phyloP scores from a whole-genome alignment of 1,284 basidiomycete species.

The Fistulina hepatica region DNA sequence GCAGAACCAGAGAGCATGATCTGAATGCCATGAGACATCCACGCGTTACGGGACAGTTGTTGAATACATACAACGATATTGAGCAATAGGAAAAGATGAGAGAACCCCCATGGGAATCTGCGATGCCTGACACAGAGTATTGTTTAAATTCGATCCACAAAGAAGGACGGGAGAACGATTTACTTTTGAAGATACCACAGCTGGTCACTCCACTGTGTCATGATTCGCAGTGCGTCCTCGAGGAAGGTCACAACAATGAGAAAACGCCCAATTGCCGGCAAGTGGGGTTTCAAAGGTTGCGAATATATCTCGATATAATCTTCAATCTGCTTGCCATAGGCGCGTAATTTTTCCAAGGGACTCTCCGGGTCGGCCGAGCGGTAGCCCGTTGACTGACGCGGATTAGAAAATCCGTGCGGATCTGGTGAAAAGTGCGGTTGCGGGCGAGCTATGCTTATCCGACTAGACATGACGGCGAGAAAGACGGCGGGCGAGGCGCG shows the following conservation, averaged over 20 bases:
- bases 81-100: slow-evolving; percentile 83
- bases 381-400: slow-evolving; percentile 56
- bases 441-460: slow-evolving; percentile 74
- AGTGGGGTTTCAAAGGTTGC: slow-evolving; percentile 88
- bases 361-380: slow-evolving; percentile 71
- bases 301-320: slow-evolving; percentile 89
- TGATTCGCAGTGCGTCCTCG: slow-evolving; percentile 91
- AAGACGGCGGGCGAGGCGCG: slow-evolving; percentile 21
- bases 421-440: slow-evolving; percentile 49
- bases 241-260: slow-evolving; percentile 97
- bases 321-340: slow-evolving; percentile 73
- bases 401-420: slow-evolving; percentile 65
- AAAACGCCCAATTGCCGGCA: slow-evolving; percentile 93
- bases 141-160: slow-evolving; percentile 9
- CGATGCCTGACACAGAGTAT: slow-evolving; percentile 59
- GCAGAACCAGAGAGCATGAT: slow-evolving; percentile 86
- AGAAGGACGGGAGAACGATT: slow-evolving; percentile 22
- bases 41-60: background rate
- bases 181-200: slow-evolving; percentile 93
- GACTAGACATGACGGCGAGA: slow-evolving; percentile 56
- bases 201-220: slow-evolving; percentile 94
- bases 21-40: slow-evolving; percentile 30
- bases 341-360: slow-evolving; percentile 75
- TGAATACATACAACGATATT: slow-evolving; percentile 80
- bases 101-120: slow-evolving; percentile 90